phyloP scores from a whole-genome alignment of 2,329 filamentous ascomycete species.

The Dothiorella sarmentorum region DNA sequence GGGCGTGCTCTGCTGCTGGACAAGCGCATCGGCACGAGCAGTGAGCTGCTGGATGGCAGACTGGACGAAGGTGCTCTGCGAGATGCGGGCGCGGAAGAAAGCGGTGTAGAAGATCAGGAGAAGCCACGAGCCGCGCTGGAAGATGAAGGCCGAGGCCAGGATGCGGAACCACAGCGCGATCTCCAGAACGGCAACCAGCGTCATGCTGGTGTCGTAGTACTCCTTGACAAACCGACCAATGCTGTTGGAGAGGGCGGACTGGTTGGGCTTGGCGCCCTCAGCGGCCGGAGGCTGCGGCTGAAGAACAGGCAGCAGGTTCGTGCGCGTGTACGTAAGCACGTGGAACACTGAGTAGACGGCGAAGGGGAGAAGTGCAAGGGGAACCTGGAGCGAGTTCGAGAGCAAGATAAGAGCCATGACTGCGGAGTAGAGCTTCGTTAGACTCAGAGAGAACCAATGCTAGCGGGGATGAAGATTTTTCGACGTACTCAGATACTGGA shows the following conservation, averaged over 20 bases:
- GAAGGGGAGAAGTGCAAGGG: constrained; percentile 88
- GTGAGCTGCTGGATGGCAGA: constrained; percentile 69
- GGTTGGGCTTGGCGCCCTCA: constrained; percentile 55
- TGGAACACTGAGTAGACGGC: constrained; percentile 98
- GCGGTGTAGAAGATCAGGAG: constrained; percentile 79
- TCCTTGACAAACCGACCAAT: constrained; percentile 95
- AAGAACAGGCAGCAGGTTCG: constrained; percentile 85
- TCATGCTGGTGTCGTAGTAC: constrained; percentile 97
- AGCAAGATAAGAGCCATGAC: constrained; percentile 96
- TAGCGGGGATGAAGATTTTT: neutral
- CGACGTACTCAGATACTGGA: constrained; percentile 87
- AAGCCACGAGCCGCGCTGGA: constrained; percentile 89
- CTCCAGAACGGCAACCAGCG: constrained; percentile 83
- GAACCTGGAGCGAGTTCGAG: constrained; percentile 74
- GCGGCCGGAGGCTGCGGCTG: constrained; percentile 57
- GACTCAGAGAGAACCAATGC: neutral
- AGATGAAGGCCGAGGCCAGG: constrained; percentile 74
- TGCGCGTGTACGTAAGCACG: constrained; percentile 92
- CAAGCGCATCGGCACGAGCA: constrained; percentile 73
- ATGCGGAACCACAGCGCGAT: constrained; percentile 83
- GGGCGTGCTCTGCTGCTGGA: constrained; percentile 83
- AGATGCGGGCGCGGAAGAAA: constrained; percentile 86
- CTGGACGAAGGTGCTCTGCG: constrained; percentile 92
- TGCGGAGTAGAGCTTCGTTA: constrained; percentile 36
- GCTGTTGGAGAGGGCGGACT: constrained; percentile 67